Evolutionary conservation across 768 basidiomycete genomes (phyloP).

Genomic region (Agrocybe chaxingu): DNA sequence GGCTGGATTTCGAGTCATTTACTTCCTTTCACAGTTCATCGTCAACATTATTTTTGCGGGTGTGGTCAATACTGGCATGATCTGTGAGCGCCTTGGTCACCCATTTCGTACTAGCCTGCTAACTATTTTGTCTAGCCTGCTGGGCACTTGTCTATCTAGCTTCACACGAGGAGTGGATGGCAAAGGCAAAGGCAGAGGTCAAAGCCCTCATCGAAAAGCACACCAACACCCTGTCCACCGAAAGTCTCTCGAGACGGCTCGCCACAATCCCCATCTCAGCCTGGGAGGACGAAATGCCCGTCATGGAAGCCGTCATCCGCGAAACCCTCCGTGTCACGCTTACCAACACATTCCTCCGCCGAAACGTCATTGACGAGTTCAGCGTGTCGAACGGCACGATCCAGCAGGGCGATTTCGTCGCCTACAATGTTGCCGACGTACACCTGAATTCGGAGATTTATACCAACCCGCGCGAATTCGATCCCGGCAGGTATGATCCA

Average conservation of each 20-base stretch:
- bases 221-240: conserved; percentile 18
- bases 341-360: conserved; percentile 27
- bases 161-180: conserved; percentile 31
- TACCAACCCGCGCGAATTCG: conserved; percentile 28
- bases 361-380: conserved; percentile 30
- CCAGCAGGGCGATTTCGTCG: conserved; percentile 31
- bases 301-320: conserved; percentile 32
- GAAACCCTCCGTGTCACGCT: conserved; percentile 35
- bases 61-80: conserved; percentile 26
- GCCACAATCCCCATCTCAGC: conserved; percentile 29
- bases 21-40: conserved; percentile 19
- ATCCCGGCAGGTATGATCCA: conserved; percentile 29
- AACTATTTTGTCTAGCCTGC: conserved; percentile 21
- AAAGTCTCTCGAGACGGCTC: conserved; percentile 32
- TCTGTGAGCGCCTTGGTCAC: conserved; percentile 16
- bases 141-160: conserved; percentile 34
- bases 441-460: conserved; percentile 35
- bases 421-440: conserved; percentile 28
- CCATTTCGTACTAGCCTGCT: neutral
- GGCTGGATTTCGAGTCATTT: neutral
- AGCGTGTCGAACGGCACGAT: conserved; percentile 23
- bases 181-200: conserved; percentile 25
- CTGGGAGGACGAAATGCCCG: conserved; percentile 39
- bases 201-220: conserved; percentile 26
- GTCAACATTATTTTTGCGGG: conserved; percentile 27